A percentile compares a stretch with the other conserved stretches of the same genome.
Conservation (phyloP, 1,284 basidiomycete genomes). For the Irpex lacteus region DNA sequence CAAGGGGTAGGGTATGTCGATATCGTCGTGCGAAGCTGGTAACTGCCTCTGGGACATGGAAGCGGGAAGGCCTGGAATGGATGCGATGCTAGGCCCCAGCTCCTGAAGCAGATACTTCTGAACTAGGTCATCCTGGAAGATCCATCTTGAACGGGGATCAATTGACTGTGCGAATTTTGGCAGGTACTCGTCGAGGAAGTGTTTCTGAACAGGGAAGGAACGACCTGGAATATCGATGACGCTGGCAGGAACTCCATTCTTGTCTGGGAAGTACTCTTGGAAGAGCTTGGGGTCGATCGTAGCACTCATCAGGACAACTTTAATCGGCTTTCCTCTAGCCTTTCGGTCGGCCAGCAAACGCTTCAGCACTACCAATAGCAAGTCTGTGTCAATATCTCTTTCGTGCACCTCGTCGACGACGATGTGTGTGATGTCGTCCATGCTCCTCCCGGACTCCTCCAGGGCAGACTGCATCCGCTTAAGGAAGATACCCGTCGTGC, state of each 20-base stretch:
- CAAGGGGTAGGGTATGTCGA: conserved; percentile 83
- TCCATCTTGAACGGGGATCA: conserved; percentile 47
- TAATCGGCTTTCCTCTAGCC: conserved; percentile 74
- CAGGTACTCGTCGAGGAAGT: conserved; percentile 83
- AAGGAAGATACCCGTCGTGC: conserved; percentile 92
- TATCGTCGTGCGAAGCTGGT: conserved; percentile 46
- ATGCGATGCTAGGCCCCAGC: conserved; percentile 37
- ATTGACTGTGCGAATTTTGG: conserved; percentile 42
- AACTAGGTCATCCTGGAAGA: conserved; percentile 77
- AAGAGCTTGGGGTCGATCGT: conserved; percentile 92
- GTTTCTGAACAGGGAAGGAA: conserved; percentile 84
- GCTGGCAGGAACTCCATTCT: conserved; percentile 60
- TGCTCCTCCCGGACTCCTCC: conserved; percentile 39
- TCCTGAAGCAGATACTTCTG: conserved; percentile 77
- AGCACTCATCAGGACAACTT: conserved; percentile 93
- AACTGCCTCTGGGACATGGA: background rate
- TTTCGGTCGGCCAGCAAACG: conserved; percentile 79
- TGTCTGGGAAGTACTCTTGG: conserved; percentile 81
- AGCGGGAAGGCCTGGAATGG: conserved; percentile 1
- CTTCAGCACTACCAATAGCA: conserved; percentile 90
- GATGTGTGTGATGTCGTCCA: conserved; percentile 89
- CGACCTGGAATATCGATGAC: conserved; percentile 91
- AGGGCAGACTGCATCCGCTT: conserved; percentile 85
- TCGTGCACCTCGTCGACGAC: conserved; percentile 97
- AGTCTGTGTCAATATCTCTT: conserved; percentile 92